A percentile compares a stretch with the other conserved stretches of the same genome.
These are phyloP conservation scores for Nadsonia starkeyi-henricii DNA, from an alignment of 1,139 yeast species.

Conservation along the genomic window DNA sequence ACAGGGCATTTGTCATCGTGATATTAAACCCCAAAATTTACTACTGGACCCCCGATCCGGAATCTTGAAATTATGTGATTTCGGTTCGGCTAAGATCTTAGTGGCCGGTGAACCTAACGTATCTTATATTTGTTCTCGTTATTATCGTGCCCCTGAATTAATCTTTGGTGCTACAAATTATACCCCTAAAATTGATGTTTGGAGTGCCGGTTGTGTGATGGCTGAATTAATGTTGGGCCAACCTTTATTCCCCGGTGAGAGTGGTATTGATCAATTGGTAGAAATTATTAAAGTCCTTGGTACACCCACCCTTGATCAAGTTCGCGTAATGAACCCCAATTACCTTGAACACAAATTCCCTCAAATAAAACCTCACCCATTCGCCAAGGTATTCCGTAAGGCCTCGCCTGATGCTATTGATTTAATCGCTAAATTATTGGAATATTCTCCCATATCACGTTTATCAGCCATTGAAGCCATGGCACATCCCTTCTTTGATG, in stretches of 20 bases:
- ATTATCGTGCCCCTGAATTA: conserved; percentile 89
- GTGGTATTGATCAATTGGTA: conserved; percentile 93
- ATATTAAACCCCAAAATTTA: conserved; percentile 90
- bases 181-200: conserved; percentile 92
- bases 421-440: conserved; percentile 45
- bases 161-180: conserved; percentile 85
- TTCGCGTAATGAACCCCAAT: conserved; percentile 89
- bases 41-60: conserved; percentile 78
- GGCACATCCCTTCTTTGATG: conserved; percentile 64
- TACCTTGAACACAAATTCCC: conserved; percentile 97
- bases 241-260: conserved; percentile 94
- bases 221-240: conserved; percentile 92
- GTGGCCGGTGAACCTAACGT: conserved; percentile 89
- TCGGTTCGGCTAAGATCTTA: conserved; percentile 93
- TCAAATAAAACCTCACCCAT: conserved; percentile 86
- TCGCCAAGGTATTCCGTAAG: conserved; percentile 68
- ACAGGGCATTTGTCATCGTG: conserved; percentile 90
- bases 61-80: conserved; percentile 82
- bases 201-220: conserved; percentile 98
- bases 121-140: conserved; percentile 89
- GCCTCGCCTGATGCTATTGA: conserved; percentile 46
- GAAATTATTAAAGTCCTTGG: conserved; percentile 94
- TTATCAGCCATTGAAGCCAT: conserved; percentile 56
- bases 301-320: conserved; percentile 88
- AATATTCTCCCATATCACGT: conserved; percentile 65